Evolutionary conservation across 176 grass and related monocot genomes (phyloP).

Genomic region (Avena sativa): DNA sequence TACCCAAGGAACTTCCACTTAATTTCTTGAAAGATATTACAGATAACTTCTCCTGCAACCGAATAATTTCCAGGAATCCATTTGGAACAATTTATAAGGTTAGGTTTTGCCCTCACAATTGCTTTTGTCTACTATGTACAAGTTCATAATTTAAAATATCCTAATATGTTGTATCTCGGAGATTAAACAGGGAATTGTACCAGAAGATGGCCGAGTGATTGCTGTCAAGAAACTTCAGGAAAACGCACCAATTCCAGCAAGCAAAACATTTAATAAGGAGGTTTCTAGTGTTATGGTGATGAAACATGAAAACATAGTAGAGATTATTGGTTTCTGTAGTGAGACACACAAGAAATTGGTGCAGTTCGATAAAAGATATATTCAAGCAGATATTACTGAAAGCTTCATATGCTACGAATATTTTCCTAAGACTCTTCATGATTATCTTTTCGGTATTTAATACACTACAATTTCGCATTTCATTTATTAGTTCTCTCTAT

Average conservation of each 20-base stretch:
- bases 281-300: not conserved
- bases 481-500: not conserved
- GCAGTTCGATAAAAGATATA: not conserved
- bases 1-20: not conserved
- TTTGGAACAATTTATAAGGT: slow-evolving; percentile 49
- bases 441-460: slow-evolving; percentile 32
- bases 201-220: not conserved
- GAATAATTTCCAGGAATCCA: slow-evolving; percentile 6
- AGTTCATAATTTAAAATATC: not conserved
- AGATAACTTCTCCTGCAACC: not conserved
- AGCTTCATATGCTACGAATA: slow-evolving; percentile 37
- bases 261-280: slow-evolving; percentile 13
- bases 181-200: slow-evolving; percentile 13
- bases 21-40: not conserved
- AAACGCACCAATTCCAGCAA: not conserved
- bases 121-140: not conserved
- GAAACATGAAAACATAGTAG: slow-evolving; percentile 34
- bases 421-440: slow-evolving; percentile 13
- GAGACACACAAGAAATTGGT: not conserved
- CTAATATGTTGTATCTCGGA: not conserved
- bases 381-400: not conserved
- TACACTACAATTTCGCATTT: not conserved
- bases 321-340: slow-evolving; percentile 35
- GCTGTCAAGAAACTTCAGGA: slow-evolving; percentile 39
- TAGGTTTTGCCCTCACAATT: not conserved